Evolutionary conservation across 1,139 yeast species (phyloP).

Genomic region (Candida tropicalis): DNA sequence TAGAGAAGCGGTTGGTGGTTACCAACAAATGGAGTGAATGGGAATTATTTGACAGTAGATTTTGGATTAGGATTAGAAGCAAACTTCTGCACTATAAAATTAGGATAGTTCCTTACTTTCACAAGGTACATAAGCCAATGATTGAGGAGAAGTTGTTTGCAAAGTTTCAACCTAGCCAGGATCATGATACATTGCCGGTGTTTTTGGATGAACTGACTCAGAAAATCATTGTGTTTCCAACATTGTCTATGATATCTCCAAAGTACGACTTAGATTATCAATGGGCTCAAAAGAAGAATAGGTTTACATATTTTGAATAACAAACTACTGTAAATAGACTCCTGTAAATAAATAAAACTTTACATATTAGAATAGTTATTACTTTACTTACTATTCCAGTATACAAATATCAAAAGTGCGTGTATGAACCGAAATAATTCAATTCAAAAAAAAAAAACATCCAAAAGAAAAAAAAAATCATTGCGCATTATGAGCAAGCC

Average conservation of each 20-base stretch:
- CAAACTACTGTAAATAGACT: background rate
- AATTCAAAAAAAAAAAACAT: no score
- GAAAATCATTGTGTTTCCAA: constrained; percentile 25
- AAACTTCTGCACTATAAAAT: constrained; percentile 8
- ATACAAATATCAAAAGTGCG: no score
- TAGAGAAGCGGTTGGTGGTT: constrained; percentile 9
- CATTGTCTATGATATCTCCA: constrained; percentile 13
- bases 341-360: background rate
- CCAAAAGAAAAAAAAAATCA: no score
- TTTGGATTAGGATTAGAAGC: constrained; percentile 31
- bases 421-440: no score
- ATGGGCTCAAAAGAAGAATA: constrained; percentile 24
- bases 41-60: constrained; percentile 39
- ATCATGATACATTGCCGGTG: constrained; percentile 18
- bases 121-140: constrained; percentile 17
- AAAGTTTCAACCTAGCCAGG: background rate
- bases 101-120: constrained; percentile 24
- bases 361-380: no score
- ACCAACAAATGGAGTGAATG: constrained; percentile 26
- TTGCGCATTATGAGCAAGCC: no score
- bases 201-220: constrained; percentile 12
- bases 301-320: constrained; percentile 9
- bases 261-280: constrained; percentile 16
- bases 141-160: constrained; percentile 6
- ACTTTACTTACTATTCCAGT: no score